These are phyloP conservation scores for Phytomonas sp. DNA, from an alignment of 208 protist genomes.

Conservation along the genomic window DNA sequence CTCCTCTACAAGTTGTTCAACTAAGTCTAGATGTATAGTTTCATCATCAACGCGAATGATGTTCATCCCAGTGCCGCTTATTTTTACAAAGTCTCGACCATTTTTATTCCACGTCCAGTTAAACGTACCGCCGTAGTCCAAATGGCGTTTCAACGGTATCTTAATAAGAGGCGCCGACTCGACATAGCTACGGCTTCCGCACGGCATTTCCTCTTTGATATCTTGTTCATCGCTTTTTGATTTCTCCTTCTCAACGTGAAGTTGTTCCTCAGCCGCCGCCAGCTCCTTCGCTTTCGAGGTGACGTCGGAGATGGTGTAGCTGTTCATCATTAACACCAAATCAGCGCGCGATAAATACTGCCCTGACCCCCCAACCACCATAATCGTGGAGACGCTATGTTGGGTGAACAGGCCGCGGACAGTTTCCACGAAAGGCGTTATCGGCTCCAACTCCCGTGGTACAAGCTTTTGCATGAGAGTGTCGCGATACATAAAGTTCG, in stretches of 20 bases:
- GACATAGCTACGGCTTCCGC: background rate
- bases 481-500: constrained; percentile 95
- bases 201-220: background rate
- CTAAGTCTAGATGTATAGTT: constrained; percentile 55
- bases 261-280: background rate
- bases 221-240: background rate
- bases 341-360: constrained; percentile 90
- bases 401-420: constrained; percentile 52
- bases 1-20: constrained; percentile 90
- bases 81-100: constrained; percentile 29
- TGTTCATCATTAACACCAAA: constrained; percentile 80
- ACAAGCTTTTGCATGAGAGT: constrained; percentile 87
- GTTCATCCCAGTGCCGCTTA: constrained; percentile 33
- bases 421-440: constrained; percentile 85
- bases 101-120: background rate
- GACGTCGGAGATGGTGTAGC: constrained; percentile 67
- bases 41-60: constrained; percentile 50
- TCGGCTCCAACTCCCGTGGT: constrained; percentile 81
- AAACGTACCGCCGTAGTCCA: constrained; percentile 17
- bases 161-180: background rate
- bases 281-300: constrained; percentile 65
- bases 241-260: background rate
- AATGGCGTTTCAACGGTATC: constrained; percentile 13
- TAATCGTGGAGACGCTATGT: constrained; percentile 64
- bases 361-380: constrained; percentile 90